phyloP scores from a whole-genome alignment of 1,284 basidiomycete genomes.

The Malassezia slooffiae region DNA sequence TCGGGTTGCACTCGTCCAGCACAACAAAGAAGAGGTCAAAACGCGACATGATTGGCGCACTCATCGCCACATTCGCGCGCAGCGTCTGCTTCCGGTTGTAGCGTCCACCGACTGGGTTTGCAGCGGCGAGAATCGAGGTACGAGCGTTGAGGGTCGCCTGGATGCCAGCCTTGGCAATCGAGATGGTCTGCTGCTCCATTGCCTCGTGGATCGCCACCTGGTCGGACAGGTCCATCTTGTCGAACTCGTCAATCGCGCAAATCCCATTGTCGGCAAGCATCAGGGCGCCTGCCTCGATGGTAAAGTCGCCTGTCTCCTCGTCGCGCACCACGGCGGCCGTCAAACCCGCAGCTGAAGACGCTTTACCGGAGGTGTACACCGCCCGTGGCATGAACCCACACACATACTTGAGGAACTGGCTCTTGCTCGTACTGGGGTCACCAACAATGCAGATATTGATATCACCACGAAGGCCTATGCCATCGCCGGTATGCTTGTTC shows the following conservation, averaged over 20 bases:
- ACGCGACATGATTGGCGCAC: conserved; percentile 95
- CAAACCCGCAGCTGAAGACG: conserved; percentile 94
- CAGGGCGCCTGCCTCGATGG: conserved; percentile 86
- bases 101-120: conserved; percentile 89
- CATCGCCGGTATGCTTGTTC: conserved; percentile 90
- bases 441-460: conserved; percentile 98
- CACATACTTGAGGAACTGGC: conserved; percentile 98
- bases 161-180: conserved; percentile 97
- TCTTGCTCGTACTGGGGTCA: conserved; percentile 92
- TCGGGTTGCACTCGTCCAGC: conserved; percentile 90
- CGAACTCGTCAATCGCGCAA: conserved; percentile 98
- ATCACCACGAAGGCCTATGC: conserved; percentile 92
- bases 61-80: conserved; percentile 94
- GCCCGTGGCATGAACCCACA: conserved; percentile 97
- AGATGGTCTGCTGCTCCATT: conserved; percentile 99
- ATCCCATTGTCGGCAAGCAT: conserved; percentile 99
- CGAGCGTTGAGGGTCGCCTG: conserved; percentile 96
- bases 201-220: conserved; percentile 99
- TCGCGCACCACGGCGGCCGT: conserved; percentile 97
- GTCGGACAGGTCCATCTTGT: conserved; percentile 98
- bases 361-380: conserved; percentile 97
- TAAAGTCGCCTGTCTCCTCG: conserved; percentile 98
- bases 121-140: conserved; percentile 92
- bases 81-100: conserved; percentile 93
- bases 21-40: conserved; percentile 99